Evolutionary conservation across 768 basidiomycete genomes (phyloP).

Genomic region (Suillus cothurnatus): DNA sequence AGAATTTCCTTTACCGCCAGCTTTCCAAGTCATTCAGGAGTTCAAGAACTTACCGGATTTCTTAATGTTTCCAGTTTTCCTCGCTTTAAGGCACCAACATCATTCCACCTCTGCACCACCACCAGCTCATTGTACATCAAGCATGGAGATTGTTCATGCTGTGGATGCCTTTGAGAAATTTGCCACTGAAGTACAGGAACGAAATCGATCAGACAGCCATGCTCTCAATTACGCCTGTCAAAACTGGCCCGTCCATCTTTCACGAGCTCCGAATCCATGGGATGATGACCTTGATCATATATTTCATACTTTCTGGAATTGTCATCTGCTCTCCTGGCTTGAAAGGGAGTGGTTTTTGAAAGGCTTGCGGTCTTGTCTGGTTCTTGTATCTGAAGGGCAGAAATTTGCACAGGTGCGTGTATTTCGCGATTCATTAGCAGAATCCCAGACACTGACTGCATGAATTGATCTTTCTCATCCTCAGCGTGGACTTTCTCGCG

Average conservation of each 20-base stretch:
- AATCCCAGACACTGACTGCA: too few relatives aligned
- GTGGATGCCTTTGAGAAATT: background rate
- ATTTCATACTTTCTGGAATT: background rate
- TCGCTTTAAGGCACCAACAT: background rate
- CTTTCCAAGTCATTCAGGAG: background rate
- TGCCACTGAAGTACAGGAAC: background rate
- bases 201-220: background rate
- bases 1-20: background rate
- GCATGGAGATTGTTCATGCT: background rate
- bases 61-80: background rate
- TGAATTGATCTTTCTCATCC: too few relatives aligned
- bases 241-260: background rate
- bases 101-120: background rate
- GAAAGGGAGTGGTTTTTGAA: background rate
- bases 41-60: background rate
- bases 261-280: background rate
- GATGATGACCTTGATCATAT: background rate
- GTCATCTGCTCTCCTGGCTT: background rate
- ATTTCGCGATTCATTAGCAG: too few relatives aligned
- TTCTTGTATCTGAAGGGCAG: background rate
- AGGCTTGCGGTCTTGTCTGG: background rate
- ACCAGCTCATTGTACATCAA: fast-evolving
- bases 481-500: too few relatives aligned
- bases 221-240: background rate
- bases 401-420: background rate